Conservation (phyloP, 2,329 filamentous ascomycete genomes). For the Fusarium phyllophilum region DNA sequence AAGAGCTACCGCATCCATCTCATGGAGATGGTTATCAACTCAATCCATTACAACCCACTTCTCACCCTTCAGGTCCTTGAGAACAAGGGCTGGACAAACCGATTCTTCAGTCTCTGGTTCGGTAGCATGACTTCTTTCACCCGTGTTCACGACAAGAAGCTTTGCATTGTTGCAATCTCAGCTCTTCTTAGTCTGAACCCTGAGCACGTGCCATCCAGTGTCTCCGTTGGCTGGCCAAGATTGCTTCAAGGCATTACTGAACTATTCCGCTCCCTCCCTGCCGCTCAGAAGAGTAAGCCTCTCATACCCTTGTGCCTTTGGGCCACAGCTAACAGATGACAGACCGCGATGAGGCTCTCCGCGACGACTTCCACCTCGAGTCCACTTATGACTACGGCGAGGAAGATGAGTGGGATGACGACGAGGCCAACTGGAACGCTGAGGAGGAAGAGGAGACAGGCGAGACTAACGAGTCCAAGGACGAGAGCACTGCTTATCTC, state of each 20-base stretch:
- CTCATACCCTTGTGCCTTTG: too few species aligned
- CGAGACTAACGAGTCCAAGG: constrained; percentile 74
- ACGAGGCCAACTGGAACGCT: constrained; percentile 82
- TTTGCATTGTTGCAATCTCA: constrained; percentile 94
- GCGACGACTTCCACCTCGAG: constrained; percentile 83
- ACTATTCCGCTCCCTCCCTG: constrained; percentile 90
- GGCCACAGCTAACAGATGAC: constrained; percentile 40
- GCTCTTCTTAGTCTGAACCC: constrained; percentile 82
- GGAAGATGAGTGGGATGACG: constrained; percentile 85
- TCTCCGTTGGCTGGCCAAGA: constrained; percentile 94
- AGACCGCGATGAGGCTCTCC: constrained; percentile 92
- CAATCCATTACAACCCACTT: constrained; percentile 95
- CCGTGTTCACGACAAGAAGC: constrained; percentile 97
- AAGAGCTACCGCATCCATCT: constrained; percentile 96
- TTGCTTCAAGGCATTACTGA: constrained; percentile 87
- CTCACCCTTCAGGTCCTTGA: constrained; percentile 90
- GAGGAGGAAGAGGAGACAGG: constrained; percentile 78
- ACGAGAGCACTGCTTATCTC: constrained; percentile 93
- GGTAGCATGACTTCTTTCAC: constrained; percentile 93
- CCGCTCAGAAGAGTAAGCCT: constrained; percentile 81
- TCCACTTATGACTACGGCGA: constrained; percentile 72
- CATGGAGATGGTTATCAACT: constrained; percentile 99
- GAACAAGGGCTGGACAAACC: constrained; percentile 92
- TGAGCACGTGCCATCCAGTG: constrained; percentile 87
- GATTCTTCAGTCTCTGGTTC: constrained; percentile 99